Conservation (phyloP, 352 stramenopile species). For the Globisporangium abappressorium region DNA sequence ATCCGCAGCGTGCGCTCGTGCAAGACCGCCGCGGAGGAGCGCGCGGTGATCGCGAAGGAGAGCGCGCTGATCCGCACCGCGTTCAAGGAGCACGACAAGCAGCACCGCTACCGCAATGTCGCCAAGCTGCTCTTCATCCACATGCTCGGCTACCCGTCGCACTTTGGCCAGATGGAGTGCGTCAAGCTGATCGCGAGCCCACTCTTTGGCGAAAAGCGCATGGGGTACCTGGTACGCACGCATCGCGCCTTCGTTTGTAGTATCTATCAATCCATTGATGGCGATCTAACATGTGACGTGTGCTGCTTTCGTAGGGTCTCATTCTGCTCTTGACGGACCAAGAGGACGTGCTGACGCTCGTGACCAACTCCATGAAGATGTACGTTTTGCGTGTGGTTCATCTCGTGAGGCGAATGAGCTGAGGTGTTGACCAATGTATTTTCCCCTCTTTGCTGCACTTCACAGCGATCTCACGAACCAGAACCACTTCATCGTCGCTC, state of each 20-base stretch:
- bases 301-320: slow-evolving; percentile 57
- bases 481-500: slow-evolving; percentile 94
- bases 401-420: neutral
- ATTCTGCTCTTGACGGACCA: slow-evolving; percentile 98
- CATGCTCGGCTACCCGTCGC: slow-evolving; percentile 99
- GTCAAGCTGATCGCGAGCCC: slow-evolving; percentile 99
- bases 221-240: slow-evolving; percentile 92
- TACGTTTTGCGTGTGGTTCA: slow-evolving; percentile 22
- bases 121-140: slow-evolving; percentile 99
- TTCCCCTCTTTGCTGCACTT: neutral
- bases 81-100: slow-evolving; percentile 97
- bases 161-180: slow-evolving; percentile 99
- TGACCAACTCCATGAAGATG: slow-evolving; percentile 99
- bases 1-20: slow-evolving; percentile 98
- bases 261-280: neutral
- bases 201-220: slow-evolving; percentile 99
- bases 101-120: slow-evolving; percentile 98
- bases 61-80: slow-evolving; percentile 98
- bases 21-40: slow-evolving; percentile 99
- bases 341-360: slow-evolving; percentile 98
- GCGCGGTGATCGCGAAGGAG: slow-evolving; percentile 98
- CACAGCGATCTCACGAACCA: slow-evolving; percentile 90
- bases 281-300: neutral
- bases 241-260: neutral
- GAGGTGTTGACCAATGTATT: neutral